A percentile compares a stretch with the other conserved stretches of the same genome.
Conservation (phyloP, 768 basidiomycete species). For the Hysterangium stoloniferum region DNA sequence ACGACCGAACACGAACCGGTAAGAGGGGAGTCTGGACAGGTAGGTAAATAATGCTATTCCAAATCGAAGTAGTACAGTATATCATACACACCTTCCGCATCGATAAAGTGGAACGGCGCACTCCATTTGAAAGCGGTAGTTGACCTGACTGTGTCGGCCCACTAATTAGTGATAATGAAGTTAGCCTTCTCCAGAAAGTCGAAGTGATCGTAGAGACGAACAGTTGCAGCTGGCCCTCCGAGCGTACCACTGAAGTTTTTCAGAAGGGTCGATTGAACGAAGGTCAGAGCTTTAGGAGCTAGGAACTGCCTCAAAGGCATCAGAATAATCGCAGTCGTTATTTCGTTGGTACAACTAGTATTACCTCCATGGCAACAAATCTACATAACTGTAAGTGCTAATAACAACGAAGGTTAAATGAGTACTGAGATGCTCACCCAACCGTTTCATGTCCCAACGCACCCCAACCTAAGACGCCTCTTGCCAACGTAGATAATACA, state of each 20-base stretch:
- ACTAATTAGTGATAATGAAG: too few species aligned
- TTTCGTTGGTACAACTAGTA: slow-evolving; percentile 11
- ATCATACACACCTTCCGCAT: slow-evolving; percentile 30
- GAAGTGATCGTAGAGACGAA: too few species aligned
- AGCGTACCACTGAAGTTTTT: slow-evolving; percentile 37
- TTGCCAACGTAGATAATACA: too few species aligned
- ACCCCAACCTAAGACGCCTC: slow-evolving; percentile 33
- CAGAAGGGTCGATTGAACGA: slow-evolving; percentile 38
- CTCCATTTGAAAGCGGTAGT: slow-evolving; percentile 24
- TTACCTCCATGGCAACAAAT: slow-evolving; percentile 15
- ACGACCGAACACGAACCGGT: slow-evolving; percentile 42
- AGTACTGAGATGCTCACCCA: slow-evolving; percentile 25
- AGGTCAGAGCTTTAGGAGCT: slow-evolving; percentile 37
- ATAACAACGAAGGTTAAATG: not conserved
- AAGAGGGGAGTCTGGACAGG: slow-evolving; percentile 30
- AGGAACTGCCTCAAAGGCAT: slow-evolving; percentile 35
- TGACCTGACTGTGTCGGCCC: slow-evolving; percentile 19
- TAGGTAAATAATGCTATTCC: not conserved
- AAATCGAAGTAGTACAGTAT: too few species aligned
- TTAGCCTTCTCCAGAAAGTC: too few species aligned
- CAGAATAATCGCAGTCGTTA: not conserved
- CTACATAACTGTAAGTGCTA: not conserved
- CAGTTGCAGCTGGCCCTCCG: slow-evolving; percentile 40
- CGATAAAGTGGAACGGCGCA: slow-evolving; percentile 37
- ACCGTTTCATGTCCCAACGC: slow-evolving; percentile 37